Conservation (phyloP, 2,329 filamentous ascomycete species). For the Nemania diffusa region DNA sequence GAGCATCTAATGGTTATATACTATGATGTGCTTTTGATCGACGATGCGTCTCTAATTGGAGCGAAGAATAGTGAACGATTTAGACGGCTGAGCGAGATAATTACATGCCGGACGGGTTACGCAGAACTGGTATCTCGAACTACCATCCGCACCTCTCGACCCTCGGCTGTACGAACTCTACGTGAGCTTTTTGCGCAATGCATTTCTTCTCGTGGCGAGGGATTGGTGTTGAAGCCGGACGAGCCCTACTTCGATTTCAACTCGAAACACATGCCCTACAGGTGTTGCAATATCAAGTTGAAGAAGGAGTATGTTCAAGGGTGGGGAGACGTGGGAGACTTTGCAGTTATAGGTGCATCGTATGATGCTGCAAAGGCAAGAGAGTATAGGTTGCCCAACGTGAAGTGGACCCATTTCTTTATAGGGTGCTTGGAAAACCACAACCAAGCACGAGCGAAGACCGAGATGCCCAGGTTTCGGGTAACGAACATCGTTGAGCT, state of each 20-base stretch:
- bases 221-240: slow-evolving; percentile 82
- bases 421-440: slow-evolving; percentile 80
- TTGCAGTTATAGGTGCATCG: slow-evolving; percentile 79
- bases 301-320: slow-evolving; percentile 86
- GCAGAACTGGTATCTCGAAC: slow-evolving; percentile 70
- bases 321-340: slow-evolving; percentile 85
- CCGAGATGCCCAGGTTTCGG: slow-evolving; percentile 68
- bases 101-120: slow-evolving; percentile 65
- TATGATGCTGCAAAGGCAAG: slow-evolving; percentile 73
- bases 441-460: slow-evolving; percentile 62
- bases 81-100: slow-evolving; percentile 65
- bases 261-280: slow-evolving; percentile 50
- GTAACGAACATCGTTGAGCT: slow-evolving; percentile 73
- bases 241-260: slow-evolving; percentile 77
- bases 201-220: slow-evolving; percentile 76
- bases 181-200: slow-evolving; percentile 73
- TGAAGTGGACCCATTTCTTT: slow-evolving; percentile 84
- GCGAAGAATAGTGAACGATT: slow-evolving; percentile 68
- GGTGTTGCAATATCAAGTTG: slow-evolving; percentile 76
- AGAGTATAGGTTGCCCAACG: slow-evolving; percentile 61
- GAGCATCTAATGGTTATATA: slow-evolving; percentile 72
- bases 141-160: slow-evolving; percentile 72
- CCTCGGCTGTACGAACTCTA: slow-evolving; percentile 63
- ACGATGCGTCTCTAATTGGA: slow-evolving; percentile 63
- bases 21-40: slow-evolving; percentile 66